Conservation (phyloP, 495 filamentous ascomycete genomes). For the Neurospora africana region DNA sequence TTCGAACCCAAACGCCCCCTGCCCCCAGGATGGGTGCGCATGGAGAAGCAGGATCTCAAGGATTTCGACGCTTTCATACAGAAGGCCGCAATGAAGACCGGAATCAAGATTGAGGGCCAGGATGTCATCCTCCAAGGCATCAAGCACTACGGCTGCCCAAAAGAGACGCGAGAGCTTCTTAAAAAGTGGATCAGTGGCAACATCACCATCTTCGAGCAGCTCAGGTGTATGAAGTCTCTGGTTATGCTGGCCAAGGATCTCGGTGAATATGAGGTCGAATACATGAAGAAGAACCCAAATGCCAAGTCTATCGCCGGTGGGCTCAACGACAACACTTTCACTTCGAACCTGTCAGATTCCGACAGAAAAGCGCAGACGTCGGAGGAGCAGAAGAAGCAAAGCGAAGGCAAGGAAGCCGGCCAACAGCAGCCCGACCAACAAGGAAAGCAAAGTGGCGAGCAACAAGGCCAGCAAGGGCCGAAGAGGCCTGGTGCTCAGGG, state of each 20-base stretch:
- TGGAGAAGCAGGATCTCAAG: slow-evolving; percentile 20
- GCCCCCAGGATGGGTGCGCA: slow-evolving; percentile 26
- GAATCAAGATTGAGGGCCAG: not conserved
- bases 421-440: slow-evolving; percentile 9
- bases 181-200: slow-evolving; percentile 49
- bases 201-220: slow-evolving; percentile 53
- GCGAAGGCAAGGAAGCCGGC: slow-evolving; percentile 12
- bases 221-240: slow-evolving; percentile 17
- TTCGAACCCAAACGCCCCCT: slow-evolving; percentile 1
- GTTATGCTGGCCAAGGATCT: slow-evolving; percentile 12
- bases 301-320: not conserved
- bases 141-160: slow-evolving; percentile 18
- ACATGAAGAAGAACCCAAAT: not conserved
- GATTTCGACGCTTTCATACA: slow-evolving; percentile 1
- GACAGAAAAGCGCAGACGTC: slow-evolving; percentile 6
- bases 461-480: slow-evolving; percentile 21
- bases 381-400: slow-evolving; percentile 14
- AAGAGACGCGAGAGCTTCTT: slow-evolving; percentile 19
- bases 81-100: not conserved
- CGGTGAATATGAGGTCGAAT: slow-evolving; percentile 3
- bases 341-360: slow-evolving; percentile 13
- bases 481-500: slow-evolving; percentile 1
- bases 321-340: slow-evolving; percentile 2
- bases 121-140: slow-evolving; percentile 6
- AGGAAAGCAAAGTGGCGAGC: slow-evolving; percentile 17